Base-by-base conservation (phyloP, 208 protist species). In the Leishmania martiniquensis region DNA sequence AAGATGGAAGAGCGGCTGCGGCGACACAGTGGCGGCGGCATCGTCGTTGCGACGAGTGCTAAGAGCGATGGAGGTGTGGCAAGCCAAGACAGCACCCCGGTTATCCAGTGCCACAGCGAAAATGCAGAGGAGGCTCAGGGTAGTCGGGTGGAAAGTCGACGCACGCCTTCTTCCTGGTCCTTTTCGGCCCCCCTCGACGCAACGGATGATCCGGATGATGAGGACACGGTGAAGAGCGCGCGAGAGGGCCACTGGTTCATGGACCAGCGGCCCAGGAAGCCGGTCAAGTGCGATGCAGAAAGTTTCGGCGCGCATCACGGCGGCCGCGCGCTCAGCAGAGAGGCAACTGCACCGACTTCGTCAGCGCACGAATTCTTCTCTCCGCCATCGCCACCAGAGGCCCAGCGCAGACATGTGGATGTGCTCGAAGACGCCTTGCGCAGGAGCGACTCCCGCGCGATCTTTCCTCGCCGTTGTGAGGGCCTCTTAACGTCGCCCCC, bases 341-440 rank as follows among this genome's bases (percentile, higher is more conserved):
- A 69, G 32, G 47, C 25, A 17, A 29, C 42, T n/a, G 49, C 7
- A 29, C 54, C 55, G 45, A 15, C n/a, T 29, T 32, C 3, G 57
- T 72, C 54, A 12, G 55, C 52, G 37, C 75, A 77, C 66, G 75
- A 29, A 1, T 75, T 78, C 57, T 83, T 77, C 57, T 78, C 78
- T 12, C 62, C 74, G 67, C 73, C 75, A 7, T 73, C 63, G 1
- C 57, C 66, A 15, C 67, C 59, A 1, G 73, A 71, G 42, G 67
- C 77, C n/a, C 72, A 67, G 10, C 67, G 78, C 20, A 73, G 68
- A 5, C 52, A 54, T 44, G 75, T 78, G 34, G 49, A 70, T 20
- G 72, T 71, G 39, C 73, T 78, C 42, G 73, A 72, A 1, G 75
- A 78, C 49, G 57, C 59, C 12, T 25, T 78, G 44, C 52, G 68